phyloP scores from a whole-genome alignment of 139 green algal genomes.

The Micractinium conductrix region DNA sequence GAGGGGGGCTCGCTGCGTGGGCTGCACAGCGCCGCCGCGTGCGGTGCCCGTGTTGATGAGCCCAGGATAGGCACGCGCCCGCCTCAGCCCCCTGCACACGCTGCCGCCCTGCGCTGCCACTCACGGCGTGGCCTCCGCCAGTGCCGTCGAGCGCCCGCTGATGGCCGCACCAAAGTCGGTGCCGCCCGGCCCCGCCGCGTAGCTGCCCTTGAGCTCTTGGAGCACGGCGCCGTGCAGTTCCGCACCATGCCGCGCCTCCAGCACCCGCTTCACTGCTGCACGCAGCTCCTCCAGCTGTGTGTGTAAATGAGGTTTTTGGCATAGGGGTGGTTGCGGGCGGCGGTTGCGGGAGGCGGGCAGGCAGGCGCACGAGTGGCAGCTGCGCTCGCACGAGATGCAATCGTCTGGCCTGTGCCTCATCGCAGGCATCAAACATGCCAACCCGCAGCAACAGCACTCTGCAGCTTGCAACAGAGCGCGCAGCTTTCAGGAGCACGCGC shows the following conservation, averaged over 20 bases:
- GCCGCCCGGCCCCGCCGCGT: background rate
- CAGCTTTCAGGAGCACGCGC: background rate
- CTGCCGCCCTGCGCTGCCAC: background rate
- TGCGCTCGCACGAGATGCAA: too few species aligned
- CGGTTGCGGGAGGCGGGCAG: background rate
- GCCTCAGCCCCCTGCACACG: background rate
- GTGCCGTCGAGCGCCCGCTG: background rate
- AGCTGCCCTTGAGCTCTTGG: constrained; percentile 18
- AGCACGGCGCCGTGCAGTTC: constrained; percentile 13
- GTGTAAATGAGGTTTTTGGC: background rate
- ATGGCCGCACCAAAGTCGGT: background rate
- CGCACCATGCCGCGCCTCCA: background rate
- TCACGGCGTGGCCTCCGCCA: constrained; percentile 8
- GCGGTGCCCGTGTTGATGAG: background rate
- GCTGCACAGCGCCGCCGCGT: background rate
- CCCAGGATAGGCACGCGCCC: background rate
- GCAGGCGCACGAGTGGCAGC: background rate
- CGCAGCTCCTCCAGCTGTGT: constrained; percentile 9
- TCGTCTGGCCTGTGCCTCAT: too few species aligned
- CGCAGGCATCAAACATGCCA: too few species aligned
- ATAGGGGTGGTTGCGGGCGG: background rate
- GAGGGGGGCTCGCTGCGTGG: background rate
- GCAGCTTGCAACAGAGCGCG: background rate
- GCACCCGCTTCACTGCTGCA: background rate
- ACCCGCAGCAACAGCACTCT: too few species aligned